These are phyloP conservation scores for Chaetomium cochliodes DNA, from an alignment of 495 filamentous ascomycete species.

Conservation along the genomic window DNA sequence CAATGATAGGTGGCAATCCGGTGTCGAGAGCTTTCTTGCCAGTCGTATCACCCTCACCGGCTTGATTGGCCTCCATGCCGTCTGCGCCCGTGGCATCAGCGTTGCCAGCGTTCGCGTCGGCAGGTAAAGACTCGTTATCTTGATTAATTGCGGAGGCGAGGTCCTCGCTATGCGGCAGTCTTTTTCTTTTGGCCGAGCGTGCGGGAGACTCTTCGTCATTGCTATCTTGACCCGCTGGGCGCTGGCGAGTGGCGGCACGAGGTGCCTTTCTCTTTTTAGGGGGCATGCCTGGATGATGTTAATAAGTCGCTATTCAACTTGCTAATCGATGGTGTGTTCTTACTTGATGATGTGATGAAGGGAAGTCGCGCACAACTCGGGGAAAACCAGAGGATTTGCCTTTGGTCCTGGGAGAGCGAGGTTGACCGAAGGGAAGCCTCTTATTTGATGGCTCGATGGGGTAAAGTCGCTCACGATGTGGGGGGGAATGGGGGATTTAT, in stretches of 20 bases:
- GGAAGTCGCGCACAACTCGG: not conserved
- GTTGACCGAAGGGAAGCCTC: not conserved
- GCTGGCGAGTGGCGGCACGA: not conserved
- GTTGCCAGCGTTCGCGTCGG: not conserved
- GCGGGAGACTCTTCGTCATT: not conserved
- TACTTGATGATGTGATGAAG: conserved; percentile 2
- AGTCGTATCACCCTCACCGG: not conserved
- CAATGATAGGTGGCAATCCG: conserved; percentile 29
- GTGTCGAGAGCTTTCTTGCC: conserved; percentile 8
- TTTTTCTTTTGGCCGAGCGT: conserved; percentile 1
- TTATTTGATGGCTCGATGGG: no score
- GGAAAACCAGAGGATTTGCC: no score
- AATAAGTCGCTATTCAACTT: not conserved
- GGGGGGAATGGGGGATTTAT: no score
- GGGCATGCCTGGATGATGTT: conserved; percentile 11
- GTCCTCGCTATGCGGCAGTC: not conserved
- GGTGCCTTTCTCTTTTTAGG: not conserved
- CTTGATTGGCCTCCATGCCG: not conserved
- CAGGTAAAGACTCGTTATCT: not conserved
- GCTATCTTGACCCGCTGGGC: not conserved
- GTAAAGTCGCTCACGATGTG: no score
- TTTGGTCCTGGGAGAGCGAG: not conserved
- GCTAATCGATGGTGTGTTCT: not conserved
- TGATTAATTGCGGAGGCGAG: not conserved
- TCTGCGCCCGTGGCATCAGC: not conserved